Conservation (phyloP, 805 yeast species). For the Cyberlindnera subsufficiens region DNA sequence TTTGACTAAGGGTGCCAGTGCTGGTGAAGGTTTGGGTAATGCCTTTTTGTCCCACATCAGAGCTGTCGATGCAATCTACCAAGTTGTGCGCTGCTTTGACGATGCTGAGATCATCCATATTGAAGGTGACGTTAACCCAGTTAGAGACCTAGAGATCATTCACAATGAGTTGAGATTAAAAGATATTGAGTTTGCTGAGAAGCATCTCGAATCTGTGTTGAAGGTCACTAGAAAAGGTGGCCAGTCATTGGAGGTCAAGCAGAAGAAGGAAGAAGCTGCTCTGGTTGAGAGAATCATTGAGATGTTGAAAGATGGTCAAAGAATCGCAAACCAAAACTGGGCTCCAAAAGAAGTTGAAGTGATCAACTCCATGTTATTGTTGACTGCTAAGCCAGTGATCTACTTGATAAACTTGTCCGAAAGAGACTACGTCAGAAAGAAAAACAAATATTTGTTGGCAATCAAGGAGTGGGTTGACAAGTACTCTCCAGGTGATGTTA, state of each 20-base stretch:
- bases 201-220: constrained; percentile 71
- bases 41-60: constrained; percentile 95
- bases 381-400: constrained; percentile 94
- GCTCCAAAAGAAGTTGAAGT: constrained; percentile 84
- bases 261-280: constrained; percentile 78
- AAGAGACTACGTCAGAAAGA: constrained; percentile 79
- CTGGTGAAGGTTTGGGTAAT: constrained; percentile 97
- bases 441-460: constrained; percentile 76
- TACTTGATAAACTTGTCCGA: constrained; percentile 88
- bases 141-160: constrained; percentile 89
- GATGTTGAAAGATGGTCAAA: constrained; percentile 75
- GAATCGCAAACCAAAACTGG: constrained; percentile 88
- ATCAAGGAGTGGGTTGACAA: constrained; percentile 89
- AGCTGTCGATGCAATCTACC: constrained; percentile 96
- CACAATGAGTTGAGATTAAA: constrained; percentile 88
- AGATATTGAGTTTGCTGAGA: constrained; percentile 91
- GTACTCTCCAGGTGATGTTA: constrained; percentile 82
- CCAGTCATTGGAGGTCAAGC: constrained; percentile 83
- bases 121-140: constrained; percentile 95
- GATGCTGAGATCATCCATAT: constrained; percentile 97
- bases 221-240: constrained; percentile 84
- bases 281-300: constrained; percentile 70
- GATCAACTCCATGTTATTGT: constrained; percentile 77
- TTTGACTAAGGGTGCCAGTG: constrained; percentile 91
- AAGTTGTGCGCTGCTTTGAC: constrained; percentile 95